Base-by-base conservation (phyloP, 192 early-diverging fungal genomes). In the Geranomyces michiganensis region DNA sequence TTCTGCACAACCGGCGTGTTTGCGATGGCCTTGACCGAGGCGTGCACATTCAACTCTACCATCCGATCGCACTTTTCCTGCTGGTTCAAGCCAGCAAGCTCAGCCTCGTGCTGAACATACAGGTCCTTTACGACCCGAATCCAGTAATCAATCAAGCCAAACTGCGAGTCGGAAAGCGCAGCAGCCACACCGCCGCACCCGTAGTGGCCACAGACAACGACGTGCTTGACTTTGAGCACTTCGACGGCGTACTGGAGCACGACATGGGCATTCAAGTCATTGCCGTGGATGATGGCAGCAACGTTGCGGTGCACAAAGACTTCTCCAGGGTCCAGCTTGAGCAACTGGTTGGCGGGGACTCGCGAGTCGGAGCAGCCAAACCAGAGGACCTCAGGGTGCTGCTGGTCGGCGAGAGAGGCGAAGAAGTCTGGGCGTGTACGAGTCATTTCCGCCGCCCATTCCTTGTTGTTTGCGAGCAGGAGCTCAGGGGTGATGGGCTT, bases 221-320 rank as follows among this genome's bases (percentile, higher is more conserved):
- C 82, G 71, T 99, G 93, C 73, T 96, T 88, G 64, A 99, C 94
- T 74, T 91, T 90, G 64, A 99, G 87, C 44, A 90, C 85, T 56
- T 94, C 89, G 60, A 99, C 94, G 24, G 96, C 93, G 66, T 94
- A 99, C 79, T 97, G 91, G 51, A 99, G 84, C 43, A 96, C 96
- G 7, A 91, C 91, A 8, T 93, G 83, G 41, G 81, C 81, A 71
- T 87, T 94, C 71, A 94, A 72, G 77, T 99, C 97, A 29, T 90
- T 85, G 76, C 90, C 86, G 6, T 80, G 81, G 30, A 98, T 87
- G 46, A 92, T 89, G 81, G 97, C 97, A 71, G 95, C 97, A 65
- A 99, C 96, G 84, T 98, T 99, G 72, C 97, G 87, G 81, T 97
- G 95, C 13, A 97, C 92, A 80, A 99, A 99, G 36, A 98, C 82